phyloP scores from a whole-genome alignment of 176 grass and related monocot species.

The Eleusine indica region DNA sequence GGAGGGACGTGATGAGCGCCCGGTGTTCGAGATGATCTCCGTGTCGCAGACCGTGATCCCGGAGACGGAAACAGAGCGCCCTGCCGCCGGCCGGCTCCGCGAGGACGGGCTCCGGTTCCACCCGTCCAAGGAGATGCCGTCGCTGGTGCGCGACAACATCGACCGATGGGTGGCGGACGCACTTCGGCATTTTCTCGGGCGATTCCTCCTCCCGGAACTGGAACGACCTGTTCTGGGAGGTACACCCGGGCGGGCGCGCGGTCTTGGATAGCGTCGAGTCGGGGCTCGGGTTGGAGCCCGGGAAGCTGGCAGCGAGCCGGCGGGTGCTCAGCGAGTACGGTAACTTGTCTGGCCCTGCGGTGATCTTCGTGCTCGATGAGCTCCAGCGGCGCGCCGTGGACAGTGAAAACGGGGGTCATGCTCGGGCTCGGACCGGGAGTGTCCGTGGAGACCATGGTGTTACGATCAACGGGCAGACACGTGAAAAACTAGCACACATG shows the following conservation, averaged over 20 bases:
- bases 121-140: no score
- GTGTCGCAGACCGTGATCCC: no score
- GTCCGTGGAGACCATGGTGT: slow-evolving; percentile 46
- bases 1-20: neutral
- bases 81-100: no score
- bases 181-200: no score
- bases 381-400: slow-evolving; percentile 43
- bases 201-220: neutral
- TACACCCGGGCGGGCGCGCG: slow-evolving; percentile 22
- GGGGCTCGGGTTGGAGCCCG: slow-evolving; percentile 38
- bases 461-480: neutral
- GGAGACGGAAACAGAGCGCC: no score
- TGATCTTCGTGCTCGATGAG: slow-evolving; percentile 60
- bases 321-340: slow-evolving; percentile 46
- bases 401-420: slow-evolving; percentile 34
- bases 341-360: slow-evolving; percentile 46
- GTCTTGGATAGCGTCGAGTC: slow-evolving; percentile 50
- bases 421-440: slow-evolving; percentile 59
- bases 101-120: no score
- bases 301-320: slow-evolving; percentile 12
- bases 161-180: no score
- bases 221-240: slow-evolving; percentile 61
- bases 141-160: no score
- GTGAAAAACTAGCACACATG: no score
- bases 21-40: no score